Evolutionary conservation across 148 eudicot species (phyloP).

Genomic region (Camellia lanceoleosa): DNA sequence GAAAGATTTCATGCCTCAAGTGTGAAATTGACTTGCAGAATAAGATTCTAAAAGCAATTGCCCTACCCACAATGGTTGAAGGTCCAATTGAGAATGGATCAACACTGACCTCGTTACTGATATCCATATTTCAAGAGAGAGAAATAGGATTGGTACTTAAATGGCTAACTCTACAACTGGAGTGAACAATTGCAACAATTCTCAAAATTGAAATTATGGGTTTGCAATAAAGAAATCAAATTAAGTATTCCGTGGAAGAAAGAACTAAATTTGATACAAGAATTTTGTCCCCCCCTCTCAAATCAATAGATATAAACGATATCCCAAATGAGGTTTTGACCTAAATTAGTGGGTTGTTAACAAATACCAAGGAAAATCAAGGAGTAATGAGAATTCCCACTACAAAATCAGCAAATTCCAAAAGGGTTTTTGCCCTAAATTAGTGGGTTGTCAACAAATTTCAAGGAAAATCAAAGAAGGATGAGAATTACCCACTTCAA

Average conservation of each 20-base stretch:
- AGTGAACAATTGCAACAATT: background rate
- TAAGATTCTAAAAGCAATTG: slow-evolving; percentile 74
- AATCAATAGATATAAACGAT: background rate
- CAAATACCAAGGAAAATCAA: background rate
- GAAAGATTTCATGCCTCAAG: slow-evolving; percentile 50
- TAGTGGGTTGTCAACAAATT: background rate
- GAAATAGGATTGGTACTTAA: background rate
- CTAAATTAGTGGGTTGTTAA: background rate
- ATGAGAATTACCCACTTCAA: background rate
- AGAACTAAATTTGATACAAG: background rate
- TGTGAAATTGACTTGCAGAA: slow-evolving; percentile 78
- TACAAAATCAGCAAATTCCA: background rate
- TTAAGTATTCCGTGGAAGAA: background rate
- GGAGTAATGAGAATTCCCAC: background rate
- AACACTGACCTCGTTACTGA: slow-evolving; percentile 70
- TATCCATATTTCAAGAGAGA: slow-evolving; percentile 51
- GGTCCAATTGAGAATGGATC: slow-evolving; percentile 84
- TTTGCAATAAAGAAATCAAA: background rate
- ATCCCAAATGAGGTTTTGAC: background rate
- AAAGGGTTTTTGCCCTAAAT: background rate
- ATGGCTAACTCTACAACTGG: background rate
- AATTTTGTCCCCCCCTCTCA: background rate
- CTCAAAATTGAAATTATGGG: slow-evolving; percentile 1
- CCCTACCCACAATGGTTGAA: slow-evolving; percentile 64
- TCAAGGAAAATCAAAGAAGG: background rate